Percentiles rank a stretch among this genome's conserved stretches.
These are phyloP conservation scores for Furcasterigmium sp. DNA, from an alignment of 2,329 filamentous ascomycete species.

Conservation along the genomic window DNA sequence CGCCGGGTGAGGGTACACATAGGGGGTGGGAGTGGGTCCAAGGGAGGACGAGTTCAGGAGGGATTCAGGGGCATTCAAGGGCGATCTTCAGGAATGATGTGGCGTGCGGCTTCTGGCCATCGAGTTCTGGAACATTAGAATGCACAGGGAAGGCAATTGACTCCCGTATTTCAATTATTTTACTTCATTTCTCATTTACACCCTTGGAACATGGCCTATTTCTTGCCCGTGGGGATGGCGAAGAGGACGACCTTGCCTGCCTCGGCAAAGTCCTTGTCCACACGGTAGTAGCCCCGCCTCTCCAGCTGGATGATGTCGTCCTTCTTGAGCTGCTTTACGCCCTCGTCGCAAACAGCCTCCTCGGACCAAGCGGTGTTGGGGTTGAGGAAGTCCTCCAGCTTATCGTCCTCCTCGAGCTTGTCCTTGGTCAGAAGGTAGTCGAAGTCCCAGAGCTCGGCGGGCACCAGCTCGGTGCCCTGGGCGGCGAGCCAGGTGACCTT, in stretches of 20 bases:
- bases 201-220: constrained; percentile 23
- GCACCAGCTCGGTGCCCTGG: constrained; percentile 69
- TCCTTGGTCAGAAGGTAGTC: constrained; percentile 96
- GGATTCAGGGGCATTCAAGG: neutral
- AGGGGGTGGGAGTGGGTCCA: neutral
- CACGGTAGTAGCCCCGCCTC: constrained; percentile 84
- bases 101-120: neutral
- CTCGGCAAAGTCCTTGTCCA: constrained; percentile 62
- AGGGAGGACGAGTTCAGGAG: neutral
- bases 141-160: neutral
- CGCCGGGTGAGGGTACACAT: neutral
- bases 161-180: too few species aligned
- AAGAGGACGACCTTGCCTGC: constrained; percentile 48
- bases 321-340: constrained; percentile 71
- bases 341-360: constrained; percentile 73
- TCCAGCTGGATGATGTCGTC: constrained; percentile 95
- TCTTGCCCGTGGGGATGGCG: constrained; percentile 52
- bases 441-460: constrained; percentile 86
- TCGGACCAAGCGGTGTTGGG: constrained; percentile 69
- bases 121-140: neutral
- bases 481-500: constrained; percentile 91
- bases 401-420: constrained; percentile 82
- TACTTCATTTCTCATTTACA: neutral
- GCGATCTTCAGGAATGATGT: neutral
- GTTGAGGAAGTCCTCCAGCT: constrained; percentile 78